Percentiles rank a stretch among this genome's conserved stretches.
These are phyloP conservation scores for Aspergillus japonicus DNA, from an alignment of 2,329 filamentous ascomycete genomes.

Conservation along the genomic window DNA sequence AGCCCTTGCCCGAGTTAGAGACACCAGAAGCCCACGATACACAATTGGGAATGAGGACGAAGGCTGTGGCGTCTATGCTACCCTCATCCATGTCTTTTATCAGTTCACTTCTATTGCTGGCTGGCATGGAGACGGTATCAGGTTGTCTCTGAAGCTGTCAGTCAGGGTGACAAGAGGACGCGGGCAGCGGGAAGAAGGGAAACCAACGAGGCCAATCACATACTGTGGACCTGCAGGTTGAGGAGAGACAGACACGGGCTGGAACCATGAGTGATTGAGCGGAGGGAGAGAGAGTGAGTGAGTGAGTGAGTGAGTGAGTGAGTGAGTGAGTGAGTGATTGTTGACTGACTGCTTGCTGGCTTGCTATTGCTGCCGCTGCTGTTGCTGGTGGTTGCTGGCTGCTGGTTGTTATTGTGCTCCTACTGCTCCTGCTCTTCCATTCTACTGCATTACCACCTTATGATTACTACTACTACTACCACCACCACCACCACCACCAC, in stretches of 20 bases:
- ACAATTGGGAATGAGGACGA: background rate
- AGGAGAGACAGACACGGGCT: slow-evolving; percentile 3
- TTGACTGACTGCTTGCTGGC: background rate
- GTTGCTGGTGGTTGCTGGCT: background rate
- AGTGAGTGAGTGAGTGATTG: background rate
- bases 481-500: background rate
- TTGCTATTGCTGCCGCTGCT: background rate
- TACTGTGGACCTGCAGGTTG: background rate
- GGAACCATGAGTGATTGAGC: background rate
- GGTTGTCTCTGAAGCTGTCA: background rate
- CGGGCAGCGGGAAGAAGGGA: background rate
- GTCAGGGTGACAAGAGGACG: background rate
- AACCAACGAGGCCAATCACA: slow-evolving; percentile 2
- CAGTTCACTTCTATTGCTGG: background rate
- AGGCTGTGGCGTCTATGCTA: background rate
- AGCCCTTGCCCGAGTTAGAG: background rate
- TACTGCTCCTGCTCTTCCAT: background rate
- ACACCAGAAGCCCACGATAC: background rate
- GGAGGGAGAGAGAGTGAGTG: too few species aligned
- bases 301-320: background rate
- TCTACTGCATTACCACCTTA: slow-evolving; percentile 7
- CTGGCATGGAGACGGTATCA: background rate
- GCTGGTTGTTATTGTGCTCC: background rate
- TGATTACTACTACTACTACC: background rate
- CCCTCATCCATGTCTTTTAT: background rate